A percentile compares a stretch with the other conserved stretches of the same genome.
Evolutionary conservation across 257 asterid species (phyloP).

Genomic region (Ophiorrhiza pumila): DNA sequence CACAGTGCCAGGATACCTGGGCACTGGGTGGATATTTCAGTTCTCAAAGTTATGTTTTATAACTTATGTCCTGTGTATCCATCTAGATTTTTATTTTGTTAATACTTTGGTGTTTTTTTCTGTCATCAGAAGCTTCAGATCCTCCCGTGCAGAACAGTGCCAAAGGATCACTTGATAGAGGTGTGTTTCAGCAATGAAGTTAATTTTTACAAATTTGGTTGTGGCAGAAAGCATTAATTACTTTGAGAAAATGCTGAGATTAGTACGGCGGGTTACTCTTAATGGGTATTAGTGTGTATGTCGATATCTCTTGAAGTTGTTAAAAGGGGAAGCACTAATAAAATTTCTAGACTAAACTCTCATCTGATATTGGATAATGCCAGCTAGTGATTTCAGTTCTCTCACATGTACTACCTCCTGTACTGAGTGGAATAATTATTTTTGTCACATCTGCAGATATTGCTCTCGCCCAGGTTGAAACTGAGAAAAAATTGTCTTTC

Average conservation of each 20-base stretch:
- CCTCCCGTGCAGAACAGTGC: constrained; percentile 39
- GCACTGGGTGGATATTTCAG: not conserved
- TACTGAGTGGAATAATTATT: not conserved
- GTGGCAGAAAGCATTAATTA: constrained; percentile 9
- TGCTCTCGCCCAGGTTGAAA: constrained; percentile 69
- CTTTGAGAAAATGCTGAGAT: not conserved
- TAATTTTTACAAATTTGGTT: not conserved
- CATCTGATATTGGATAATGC: not conserved
- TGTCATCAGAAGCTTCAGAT: constrained; percentile 42
- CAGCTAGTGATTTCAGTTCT: not conserved
- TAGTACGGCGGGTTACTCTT: not conserved
- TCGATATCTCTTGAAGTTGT: not conserved
- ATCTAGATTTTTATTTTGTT: not conserved
- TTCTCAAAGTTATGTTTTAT: not conserved
- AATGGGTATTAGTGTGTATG: not conserved
- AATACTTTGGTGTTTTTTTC: not conserved
- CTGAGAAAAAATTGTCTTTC: constrained; percentile 56
- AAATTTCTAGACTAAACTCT: not conserved
- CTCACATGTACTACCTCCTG: not conserved
- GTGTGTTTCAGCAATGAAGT: constrained; percentile 25
- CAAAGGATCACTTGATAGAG: constrained; percentile 74
- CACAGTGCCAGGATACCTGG: not conserved
- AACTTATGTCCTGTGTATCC: not conserved
- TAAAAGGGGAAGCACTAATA: not conserved
- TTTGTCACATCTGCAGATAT: constrained; percentile 42